A percentile compares a stretch with the other conserved stretches of the same genome.
Evolutionary conservation across 257 asterid genomes (phyloP).

Genomic region (Solanum dulcamara): DNA sequence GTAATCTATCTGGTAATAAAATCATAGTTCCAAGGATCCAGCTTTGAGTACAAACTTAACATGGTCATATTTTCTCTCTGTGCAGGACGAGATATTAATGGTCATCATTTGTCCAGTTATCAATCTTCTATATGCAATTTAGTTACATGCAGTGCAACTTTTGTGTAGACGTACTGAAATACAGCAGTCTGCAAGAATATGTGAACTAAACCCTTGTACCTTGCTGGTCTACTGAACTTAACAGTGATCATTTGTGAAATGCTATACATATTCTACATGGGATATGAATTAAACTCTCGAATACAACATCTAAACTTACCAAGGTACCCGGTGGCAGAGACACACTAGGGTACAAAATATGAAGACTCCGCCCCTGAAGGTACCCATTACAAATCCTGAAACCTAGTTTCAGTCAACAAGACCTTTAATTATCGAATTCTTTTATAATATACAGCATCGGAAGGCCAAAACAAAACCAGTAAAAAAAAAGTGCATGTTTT

Average conservation of each 20-base stretch:
- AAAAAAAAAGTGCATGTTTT: neutral
- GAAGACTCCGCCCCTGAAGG: no score
- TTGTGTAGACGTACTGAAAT: neutral
- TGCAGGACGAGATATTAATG: neutral
- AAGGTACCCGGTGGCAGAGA: neutral
- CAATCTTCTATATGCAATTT: neutral
- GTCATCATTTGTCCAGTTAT: neutral
- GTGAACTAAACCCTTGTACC: neutral
- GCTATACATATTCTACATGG: neutral
- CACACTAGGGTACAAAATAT: no score
- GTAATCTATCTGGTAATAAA: neutral
- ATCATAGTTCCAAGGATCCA: neutral
- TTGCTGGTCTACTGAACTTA: neutral
- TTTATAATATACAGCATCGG: neutral
- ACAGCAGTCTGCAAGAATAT: neutral
- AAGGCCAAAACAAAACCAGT: neutral
- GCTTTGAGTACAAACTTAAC: neutral
- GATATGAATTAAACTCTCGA: neutral
- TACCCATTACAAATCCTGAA: neutral
- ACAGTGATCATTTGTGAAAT: neutral
- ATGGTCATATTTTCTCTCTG: neutral
- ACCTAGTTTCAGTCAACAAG: neutral
- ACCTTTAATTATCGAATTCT: neutral
- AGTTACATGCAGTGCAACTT: neutral
- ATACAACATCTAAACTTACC: neutral